Evolutionary conservation across 1,139 yeast genomes (phyloP).

Genomic region (Kodamaea derodonti): DNA sequence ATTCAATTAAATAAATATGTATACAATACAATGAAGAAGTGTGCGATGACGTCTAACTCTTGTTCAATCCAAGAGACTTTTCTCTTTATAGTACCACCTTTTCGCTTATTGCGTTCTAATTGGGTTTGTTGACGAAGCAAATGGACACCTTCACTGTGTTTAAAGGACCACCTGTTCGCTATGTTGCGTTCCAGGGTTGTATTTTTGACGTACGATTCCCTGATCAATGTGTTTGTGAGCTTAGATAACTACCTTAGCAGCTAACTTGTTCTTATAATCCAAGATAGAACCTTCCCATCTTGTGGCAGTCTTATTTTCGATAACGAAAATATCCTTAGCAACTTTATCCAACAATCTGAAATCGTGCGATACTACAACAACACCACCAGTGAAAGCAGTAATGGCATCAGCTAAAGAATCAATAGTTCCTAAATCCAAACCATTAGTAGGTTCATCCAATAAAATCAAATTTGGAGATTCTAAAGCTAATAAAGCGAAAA

Average conservation of each 20-base stretch:
- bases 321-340: slow-evolving; percentile 95
- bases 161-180: no score
- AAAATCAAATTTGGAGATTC: slow-evolving; percentile 93
- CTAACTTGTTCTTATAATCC: slow-evolving; percentile 90
- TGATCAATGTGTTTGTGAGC: no score
- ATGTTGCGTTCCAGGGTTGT: no score
- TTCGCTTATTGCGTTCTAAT: no score
- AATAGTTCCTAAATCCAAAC: slow-evolving; percentile 96
- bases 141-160: no score
- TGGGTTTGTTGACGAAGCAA: no score
- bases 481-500: slow-evolving; percentile 90
- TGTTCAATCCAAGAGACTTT: no score
- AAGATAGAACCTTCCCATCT: slow-evolving; percentile 93
- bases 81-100: no score
- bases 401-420: slow-evolving; percentile 98
- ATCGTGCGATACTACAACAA: slow-evolving; percentile 97
- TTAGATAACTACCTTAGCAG: slow-evolving; percentile 76
- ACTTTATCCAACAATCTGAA: slow-evolving; percentile 96
- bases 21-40: not conserved
- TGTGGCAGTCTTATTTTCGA: slow-evolving; percentile 91
- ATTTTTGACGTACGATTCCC: no score
- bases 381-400: slow-evolving; percentile 94
- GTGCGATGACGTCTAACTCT: not conserved
- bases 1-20: not conserved
- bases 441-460: slow-evolving; percentile 99